phyloP scores from a whole-genome alignment of 495 filamentous ascomycete species.

The Tuber borchii region DNA sequence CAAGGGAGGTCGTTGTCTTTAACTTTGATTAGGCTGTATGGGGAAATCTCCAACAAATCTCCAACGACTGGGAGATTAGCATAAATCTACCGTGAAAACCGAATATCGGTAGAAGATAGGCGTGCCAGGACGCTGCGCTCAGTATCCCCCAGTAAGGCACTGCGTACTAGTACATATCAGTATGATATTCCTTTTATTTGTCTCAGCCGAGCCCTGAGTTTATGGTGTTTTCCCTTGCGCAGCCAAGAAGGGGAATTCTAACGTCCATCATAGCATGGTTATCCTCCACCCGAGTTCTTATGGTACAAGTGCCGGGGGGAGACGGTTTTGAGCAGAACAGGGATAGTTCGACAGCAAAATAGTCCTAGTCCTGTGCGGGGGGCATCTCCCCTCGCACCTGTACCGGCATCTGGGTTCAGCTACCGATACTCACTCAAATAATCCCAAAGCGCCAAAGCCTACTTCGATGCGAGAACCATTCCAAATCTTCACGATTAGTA shows the following conservation, averaged over 20 bases:
- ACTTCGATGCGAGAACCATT: not conserved
- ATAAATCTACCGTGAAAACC: not conserved
- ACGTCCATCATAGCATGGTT: not conserved
- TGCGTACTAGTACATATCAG: no score
- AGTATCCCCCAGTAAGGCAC: no score
- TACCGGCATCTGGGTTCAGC: no score
- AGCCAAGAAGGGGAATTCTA: not conserved
- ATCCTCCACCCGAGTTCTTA: no score
- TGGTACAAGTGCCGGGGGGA: no score
- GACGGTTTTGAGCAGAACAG: no score
- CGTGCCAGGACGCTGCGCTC: no score
- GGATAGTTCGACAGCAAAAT: no score
- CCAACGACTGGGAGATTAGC: not conserved
- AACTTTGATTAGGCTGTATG: not conserved
- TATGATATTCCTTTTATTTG: not conserved
- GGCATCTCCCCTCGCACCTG: no score
- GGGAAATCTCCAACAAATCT: not conserved
- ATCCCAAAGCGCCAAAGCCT: no score
- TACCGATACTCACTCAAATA: not conserved
- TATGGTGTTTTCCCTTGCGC: not conserved
- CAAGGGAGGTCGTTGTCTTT: not conserved
- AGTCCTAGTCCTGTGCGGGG: no score
- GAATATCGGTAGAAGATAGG: not conserved
- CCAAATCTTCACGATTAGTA: not conserved
- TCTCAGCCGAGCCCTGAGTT: not conserved